Evolutionary conservation across 1,139 yeast species (phyloP).

Genomic region (Debaryomyces sp.): DNA sequence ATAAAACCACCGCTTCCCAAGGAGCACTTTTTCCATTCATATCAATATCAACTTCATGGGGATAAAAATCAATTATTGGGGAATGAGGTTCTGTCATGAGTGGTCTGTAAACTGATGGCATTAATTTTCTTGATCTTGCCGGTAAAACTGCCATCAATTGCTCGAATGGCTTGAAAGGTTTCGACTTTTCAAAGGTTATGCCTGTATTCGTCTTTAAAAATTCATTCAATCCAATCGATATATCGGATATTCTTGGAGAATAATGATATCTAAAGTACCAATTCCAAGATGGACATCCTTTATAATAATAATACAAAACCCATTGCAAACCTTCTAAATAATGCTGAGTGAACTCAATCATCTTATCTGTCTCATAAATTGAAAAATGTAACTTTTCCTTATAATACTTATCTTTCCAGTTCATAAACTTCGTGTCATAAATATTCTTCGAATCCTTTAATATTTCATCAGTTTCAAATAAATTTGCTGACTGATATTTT

Average conservation of each 20-base stretch:
- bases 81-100: constrained; percentile 89
- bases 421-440: constrained; percentile 71
- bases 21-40: constrained; percentile 93
- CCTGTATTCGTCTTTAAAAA: constrained; percentile 36
- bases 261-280: constrained; percentile 91
- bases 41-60: constrained; percentile 85
- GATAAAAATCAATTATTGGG: constrained; percentile 90
- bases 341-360: constrained; percentile 70
- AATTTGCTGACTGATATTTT: constrained; percentile 71
- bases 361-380: constrained; percentile 54
- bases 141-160: constrained; percentile 99
- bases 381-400: constrained; percentile 74
- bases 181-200: constrained; percentile 68
- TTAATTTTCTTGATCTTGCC: constrained; percentile 79
- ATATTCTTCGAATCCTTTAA: constrained; percentile 62
- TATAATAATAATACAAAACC: constrained; percentile 89
- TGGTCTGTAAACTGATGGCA: constrained; percentile 77
- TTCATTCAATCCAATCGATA: constrained; percentile 66
- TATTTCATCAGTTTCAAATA: constrained; percentile 64
- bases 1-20: constrained; percentile 98
- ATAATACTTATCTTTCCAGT: constrained; percentile 86
- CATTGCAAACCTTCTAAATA: constrained; percentile 94
- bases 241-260: constrained; percentile 90
- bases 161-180: constrained; percentile 90
- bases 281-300: constrained; percentile 92